Percentiles rank a stretch among this genome's conserved stretches.
phyloP scores from a whole-genome alignment of 2,329 filamentous ascomycete species.

The Trichoderma harzianum region DNA sequence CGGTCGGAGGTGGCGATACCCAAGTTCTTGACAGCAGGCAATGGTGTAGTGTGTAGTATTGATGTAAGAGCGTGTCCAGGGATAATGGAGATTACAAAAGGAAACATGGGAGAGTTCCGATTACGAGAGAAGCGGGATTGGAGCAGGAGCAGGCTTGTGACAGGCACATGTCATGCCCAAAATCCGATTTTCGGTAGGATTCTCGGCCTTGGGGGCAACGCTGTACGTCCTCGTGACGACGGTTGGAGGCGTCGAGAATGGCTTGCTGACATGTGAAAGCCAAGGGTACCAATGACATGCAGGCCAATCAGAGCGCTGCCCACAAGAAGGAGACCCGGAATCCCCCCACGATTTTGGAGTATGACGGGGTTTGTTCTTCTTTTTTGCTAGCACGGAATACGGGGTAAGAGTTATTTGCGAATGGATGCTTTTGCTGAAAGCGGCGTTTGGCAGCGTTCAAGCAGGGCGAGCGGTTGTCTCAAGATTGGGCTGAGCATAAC shows the following conservation, averaged over 20 bases:
- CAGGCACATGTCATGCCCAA: constrained; percentile 14
- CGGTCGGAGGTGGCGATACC: constrained; percentile 6
- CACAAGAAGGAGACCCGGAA: background rate
- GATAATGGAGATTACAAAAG: background rate
- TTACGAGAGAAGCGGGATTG: background rate
- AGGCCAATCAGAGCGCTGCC: constrained; percentile 13
- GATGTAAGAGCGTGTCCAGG: background rate
- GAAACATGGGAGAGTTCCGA: background rate
- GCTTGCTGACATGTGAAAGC: constrained; percentile 18
- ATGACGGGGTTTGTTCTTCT: background rate
- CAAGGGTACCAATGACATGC: background rate
- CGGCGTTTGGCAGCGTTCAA: background rate
- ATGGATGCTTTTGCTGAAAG: background rate
- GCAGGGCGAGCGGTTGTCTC: background rate
- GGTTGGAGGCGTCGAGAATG: background rate
- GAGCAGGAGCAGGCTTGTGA: background rate
- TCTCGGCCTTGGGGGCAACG: background rate
- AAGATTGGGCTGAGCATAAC: background rate
- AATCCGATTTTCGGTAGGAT: background rate
- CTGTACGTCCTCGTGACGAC: constrained; percentile 14
- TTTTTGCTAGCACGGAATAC: background rate
- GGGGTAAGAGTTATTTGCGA: background rate
- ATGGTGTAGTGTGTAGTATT: background rate
- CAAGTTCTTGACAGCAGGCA: background rate
- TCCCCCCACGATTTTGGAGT: constrained; percentile 6